Evolutionary conservation across 306 rosid genomes (phyloP).

Genomic region (Lotus japonicus): DNA sequence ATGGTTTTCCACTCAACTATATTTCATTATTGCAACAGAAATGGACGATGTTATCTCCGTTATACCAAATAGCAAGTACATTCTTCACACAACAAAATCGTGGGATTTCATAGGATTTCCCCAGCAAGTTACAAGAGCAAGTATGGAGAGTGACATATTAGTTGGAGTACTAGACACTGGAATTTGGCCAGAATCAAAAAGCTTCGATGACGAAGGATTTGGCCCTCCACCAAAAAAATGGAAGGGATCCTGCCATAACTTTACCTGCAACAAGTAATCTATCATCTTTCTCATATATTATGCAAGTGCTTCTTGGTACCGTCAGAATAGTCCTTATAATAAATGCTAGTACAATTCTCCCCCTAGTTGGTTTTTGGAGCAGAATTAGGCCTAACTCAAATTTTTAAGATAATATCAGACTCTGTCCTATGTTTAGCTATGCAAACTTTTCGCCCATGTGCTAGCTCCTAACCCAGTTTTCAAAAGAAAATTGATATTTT

Average conservation of each 20-base stretch:
- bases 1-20: no score
- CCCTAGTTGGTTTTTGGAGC: no score
- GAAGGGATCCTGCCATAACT: conserved; percentile 38
- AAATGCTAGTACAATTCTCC: no score
- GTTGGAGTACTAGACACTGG: conserved; percentile 36
- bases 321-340: no score
- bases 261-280: conserved; percentile 44
- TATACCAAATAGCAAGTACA: background rate
- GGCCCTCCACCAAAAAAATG: conserved; percentile 45
- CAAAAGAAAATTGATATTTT: no score
- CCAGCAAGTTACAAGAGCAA: background rate
- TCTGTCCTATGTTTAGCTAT: no score
- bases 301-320: no score
- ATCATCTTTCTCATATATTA: background rate
- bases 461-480: no score
- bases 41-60: conserved; percentile 33
- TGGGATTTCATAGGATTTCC: conserved; percentile 45
- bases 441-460: no score
- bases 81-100: conserved; percentile 33
- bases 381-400: no score
- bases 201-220: conserved; percentile 35
- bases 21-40: conserved; percentile 12
- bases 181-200: conserved; percentile 39
- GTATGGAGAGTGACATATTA: conserved; percentile 20
- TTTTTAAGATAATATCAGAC: no score